Percentiles rank a stretch among this genome's conserved stretches.
Conservation (phyloP, 2,329 filamentous ascomycete species). For the Neospermospora avenae region DNA sequence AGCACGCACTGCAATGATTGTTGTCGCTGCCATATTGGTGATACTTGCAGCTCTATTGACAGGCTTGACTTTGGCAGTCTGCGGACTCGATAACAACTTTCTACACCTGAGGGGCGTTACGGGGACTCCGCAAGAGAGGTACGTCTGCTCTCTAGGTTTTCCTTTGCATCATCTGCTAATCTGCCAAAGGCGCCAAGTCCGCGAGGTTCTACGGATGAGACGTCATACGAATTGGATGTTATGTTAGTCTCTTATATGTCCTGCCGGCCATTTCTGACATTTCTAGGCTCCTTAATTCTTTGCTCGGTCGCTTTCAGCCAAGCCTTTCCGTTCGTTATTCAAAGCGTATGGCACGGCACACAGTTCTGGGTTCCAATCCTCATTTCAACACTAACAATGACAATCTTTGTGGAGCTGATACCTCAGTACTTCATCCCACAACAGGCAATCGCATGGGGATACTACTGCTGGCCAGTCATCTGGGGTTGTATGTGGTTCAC, state of each 20-base stretch:
- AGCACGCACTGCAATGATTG: slow-evolving; percentile 14
- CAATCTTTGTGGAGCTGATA: slow-evolving; percentile 30
- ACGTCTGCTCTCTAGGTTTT: background rate
- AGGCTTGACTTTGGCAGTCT: slow-evolving; percentile 29
- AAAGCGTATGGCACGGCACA: slow-evolving; percentile 17
- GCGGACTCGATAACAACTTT: slow-evolving; percentile 27
- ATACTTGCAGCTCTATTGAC: slow-evolving; percentile 23
- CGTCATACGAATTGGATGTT: slow-evolving; percentile 29
- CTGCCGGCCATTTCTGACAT: background rate
- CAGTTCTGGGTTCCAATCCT: slow-evolving; percentile 25
- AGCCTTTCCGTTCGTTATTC: slow-evolving; percentile 28
- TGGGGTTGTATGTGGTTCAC: slow-evolving; percentile 31
- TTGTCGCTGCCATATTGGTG: slow-evolving; percentile 19
- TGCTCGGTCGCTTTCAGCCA: slow-evolving; percentile 27
- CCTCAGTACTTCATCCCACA: slow-evolving; percentile 30
- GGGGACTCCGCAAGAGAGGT: slow-evolving; percentile 25
- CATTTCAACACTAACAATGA: slow-evolving; percentile 27
- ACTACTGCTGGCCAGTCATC: slow-evolving; percentile 29
- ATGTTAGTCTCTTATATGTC: slow-evolving; percentile 19
- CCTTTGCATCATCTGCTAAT: slow-evolving; percentile 6
- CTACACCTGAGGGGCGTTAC: slow-evolving; percentile 25
- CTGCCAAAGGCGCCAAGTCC: slow-evolving; percentile 21
- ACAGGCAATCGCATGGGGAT: slow-evolving; percentile 26
- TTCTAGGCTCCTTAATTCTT: slow-evolving; percentile 29
- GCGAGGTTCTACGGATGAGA: slow-evolving; percentile 23